phyloP scores from a whole-genome alignment of 768 basidiomycete genomes.

The Neoboletus brunneissimus region DNA sequence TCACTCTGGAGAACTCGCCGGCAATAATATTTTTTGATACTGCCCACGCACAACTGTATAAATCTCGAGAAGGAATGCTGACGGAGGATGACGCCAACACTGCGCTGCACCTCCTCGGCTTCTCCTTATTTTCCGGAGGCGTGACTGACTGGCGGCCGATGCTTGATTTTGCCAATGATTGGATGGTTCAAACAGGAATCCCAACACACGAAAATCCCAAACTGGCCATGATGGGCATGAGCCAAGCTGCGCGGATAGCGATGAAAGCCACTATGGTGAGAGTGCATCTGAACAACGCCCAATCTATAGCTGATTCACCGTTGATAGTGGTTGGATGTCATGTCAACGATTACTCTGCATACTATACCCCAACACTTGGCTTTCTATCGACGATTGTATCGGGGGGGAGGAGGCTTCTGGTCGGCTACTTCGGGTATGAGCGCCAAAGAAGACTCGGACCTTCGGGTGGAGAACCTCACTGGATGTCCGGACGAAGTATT shows the following conservation, averaged over 20 bases:
- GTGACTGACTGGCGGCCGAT: conserved; percentile 66
- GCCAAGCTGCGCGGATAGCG: conserved; percentile 50
- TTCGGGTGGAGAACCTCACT: conserved; percentile 65
- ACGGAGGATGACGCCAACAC: conserved; percentile 72
- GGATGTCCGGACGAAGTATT: conserved; percentile 80
- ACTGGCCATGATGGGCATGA: conserved; percentile 54
- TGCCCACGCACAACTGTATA: conserved; percentile 62
- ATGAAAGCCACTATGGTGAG: conserved; percentile 74
- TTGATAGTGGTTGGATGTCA: conserved; percentile 72
- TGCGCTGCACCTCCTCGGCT: conserved; percentile 72
- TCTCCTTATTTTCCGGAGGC: conserved; percentile 69
- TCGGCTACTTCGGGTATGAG: conserved; percentile 29
- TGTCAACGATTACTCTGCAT: conserved; percentile 60
- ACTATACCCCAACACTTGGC: conserved; percentile 63
- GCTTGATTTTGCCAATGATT: conserved; percentile 70
- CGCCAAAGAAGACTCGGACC: conserved; percentile 39
- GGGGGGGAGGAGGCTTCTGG: conserved; percentile 48
- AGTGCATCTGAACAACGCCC: conserved; percentile 9
- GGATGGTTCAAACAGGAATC: conserved; percentile 68
- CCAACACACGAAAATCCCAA: conserved; percentile 63
- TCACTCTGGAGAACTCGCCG: conserved; percentile 53
- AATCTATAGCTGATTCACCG: conserved; percentile 15
- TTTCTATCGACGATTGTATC: conserved; percentile 66
- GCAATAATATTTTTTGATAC: conserved; percentile 66
- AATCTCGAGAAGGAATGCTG: conserved; percentile 52